These are phyloP conservation scores for Golubevia sp. DNA, from an alignment of 1,284 basidiomycete genomes.

Conservation along the genomic window DNA sequence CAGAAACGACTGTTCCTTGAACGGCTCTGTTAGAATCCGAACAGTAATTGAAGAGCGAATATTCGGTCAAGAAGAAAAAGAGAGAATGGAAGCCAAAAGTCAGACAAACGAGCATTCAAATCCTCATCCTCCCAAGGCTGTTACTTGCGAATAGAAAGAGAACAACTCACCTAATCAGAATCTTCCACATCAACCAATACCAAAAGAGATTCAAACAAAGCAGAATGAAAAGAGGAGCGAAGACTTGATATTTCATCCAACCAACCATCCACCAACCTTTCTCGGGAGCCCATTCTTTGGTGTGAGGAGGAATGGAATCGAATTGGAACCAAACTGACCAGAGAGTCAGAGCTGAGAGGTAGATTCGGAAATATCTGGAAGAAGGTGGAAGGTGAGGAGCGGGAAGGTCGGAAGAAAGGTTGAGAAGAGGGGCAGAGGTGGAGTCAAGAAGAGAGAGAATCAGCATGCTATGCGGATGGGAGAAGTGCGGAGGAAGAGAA, in stretches of 20 bases:
- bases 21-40: conserved; percentile 24
- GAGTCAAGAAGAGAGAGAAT: background rate
- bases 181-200: conserved; percentile 56
- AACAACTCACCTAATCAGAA: conserved; percentile 33
- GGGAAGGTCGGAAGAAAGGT: background rate
- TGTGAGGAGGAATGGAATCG: conserved; percentile 6
- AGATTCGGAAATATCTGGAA: conserved; percentile 89
- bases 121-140: no score
- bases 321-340: conserved; percentile 74
- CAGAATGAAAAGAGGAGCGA: conserved; percentile 51
- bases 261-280: conserved; percentile 52
- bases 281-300: conserved; percentile 42
- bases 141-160: no score
- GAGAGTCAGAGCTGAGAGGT: conserved; percentile 83
- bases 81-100: no score
- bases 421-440: background rate
- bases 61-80: no score
- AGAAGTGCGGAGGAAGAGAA: background rate
- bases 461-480: background rate
- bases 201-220: conserved; percentile 57
- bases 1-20: conserved; percentile 32
- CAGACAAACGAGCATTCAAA: no score
- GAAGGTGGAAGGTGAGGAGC: conserved; percentile 10
- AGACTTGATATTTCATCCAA: conserved; percentile 59
- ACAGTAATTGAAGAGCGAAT: no score